Conservation (phyloP, 768 basidiomycete genomes). For the Leccinellum rugosiceps region DNA sequence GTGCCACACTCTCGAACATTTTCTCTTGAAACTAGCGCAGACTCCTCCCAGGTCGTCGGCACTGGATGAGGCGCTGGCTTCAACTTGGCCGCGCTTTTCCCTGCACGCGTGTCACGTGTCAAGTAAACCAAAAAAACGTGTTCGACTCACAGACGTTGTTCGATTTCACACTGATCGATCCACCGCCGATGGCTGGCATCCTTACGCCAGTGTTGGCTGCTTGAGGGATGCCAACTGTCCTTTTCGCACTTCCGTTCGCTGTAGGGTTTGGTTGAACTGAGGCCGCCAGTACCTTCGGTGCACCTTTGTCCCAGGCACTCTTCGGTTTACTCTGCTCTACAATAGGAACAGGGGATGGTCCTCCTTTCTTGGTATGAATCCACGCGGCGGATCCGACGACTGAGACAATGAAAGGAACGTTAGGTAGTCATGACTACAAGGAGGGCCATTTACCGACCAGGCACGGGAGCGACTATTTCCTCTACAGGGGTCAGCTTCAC, state of each 20-base stretch:
- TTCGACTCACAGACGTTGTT: conserved; percentile 28
- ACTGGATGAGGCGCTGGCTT: conserved; percentile 1
- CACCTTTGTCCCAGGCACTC: conserved; percentile 21
- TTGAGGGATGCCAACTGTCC: conserved; percentile 6
- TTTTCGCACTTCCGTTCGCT: conserved; percentile 23
- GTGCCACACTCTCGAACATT: conserved; percentile 11
- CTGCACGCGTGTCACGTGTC: conserved; percentile 5
- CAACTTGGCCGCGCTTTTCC: conserved; percentile 8
- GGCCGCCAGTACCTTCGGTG: conserved; percentile 6
- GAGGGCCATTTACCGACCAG: conserved; percentile 27
- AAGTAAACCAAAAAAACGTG: too few relatives aligned
- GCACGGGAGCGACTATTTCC: conserved; percentile 23
- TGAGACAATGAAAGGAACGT: conserved; percentile 3
- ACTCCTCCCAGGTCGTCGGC: conserved; percentile 21
- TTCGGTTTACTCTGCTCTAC: conserved; percentile 1
- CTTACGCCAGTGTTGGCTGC: conserved; percentile 1
- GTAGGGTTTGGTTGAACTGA: conserved; percentile 9
- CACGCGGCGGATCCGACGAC: conserved; percentile 31
- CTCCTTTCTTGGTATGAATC: conserved; percentile 17
- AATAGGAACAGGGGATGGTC: not conserved
- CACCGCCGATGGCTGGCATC: conserved; percentile 28
- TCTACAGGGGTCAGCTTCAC: conserved; percentile 26
- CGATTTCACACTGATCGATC: conserved; percentile 24
- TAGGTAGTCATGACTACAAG: not conserved
- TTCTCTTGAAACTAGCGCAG: conserved; percentile 11